phyloP scores from a whole-genome alignment of 176 grass and related monocot species.

The Oryza brachyantha region DNA sequence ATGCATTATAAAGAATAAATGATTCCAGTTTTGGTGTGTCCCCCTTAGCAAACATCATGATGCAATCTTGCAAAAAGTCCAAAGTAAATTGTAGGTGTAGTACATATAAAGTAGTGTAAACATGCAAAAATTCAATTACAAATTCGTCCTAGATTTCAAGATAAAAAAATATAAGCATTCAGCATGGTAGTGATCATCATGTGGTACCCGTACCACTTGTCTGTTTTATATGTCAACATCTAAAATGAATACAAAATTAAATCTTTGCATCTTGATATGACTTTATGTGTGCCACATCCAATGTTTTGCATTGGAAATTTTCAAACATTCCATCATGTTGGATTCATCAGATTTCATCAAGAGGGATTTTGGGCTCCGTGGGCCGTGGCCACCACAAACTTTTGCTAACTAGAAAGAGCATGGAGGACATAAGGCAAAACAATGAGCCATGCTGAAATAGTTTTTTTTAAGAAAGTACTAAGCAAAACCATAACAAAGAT shows the following conservation, averaged over 20 bases:
- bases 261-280: background rate
- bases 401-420: background rate
- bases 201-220: background rate
- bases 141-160: background rate
- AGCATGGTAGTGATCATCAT: too few relatives aligned
- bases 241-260: background rate
- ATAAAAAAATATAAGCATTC: background rate
- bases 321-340: background rate
- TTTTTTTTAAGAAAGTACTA: background rate
- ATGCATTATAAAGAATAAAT: background rate
- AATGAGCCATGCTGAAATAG: background rate
- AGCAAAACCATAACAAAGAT: slow-evolving; percentile 15
- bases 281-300: background rate
- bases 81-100: background rate
- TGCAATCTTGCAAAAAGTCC: background rate
- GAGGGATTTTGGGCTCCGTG: too few relatives aligned
- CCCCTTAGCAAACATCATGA: background rate
- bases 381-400: too few relatives aligned
- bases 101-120: background rate
- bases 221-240: background rate
- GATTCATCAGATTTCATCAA: too few relatives aligned
- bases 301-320: background rate
- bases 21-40: background rate
- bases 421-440: background rate
- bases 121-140: background rate